Evolutionary conservation across 2,329 filamentous ascomycete genomes (phyloP), one percentile per base, ranked within the genome.

Genomic region (Fusarium bactridioides): DNA sequence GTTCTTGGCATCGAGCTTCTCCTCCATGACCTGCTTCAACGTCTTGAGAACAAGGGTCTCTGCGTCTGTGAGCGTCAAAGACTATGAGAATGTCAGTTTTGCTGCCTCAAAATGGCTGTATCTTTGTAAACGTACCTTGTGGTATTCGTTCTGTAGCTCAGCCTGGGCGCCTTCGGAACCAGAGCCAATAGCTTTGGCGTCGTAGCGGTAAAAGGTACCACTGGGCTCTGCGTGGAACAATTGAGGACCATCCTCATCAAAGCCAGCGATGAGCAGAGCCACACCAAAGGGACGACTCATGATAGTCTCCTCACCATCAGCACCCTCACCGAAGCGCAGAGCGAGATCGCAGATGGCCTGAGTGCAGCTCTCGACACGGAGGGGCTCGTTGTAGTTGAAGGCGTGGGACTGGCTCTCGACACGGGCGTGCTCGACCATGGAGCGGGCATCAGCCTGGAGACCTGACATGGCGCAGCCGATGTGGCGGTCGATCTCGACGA

Each of bases 11-110:
- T 99, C 96, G 69, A 99, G 88, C 87, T 99, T 99, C 90, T 99
- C 96, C 86, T 99, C 96, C 96, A 99, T 99, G 77, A 99, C 96
- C 86, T 99, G 96, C 89, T 98, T 99, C 82, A 99, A 84, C 41
- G 96, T 99, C 90, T 98, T 98, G 79, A 99, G 87, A 57, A 97
- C 95, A 74, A 99, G 86, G 7, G 95, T 96, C 86, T 99, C 96
- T 65, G 96, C 96, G 81, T 99, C 96, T 64, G 89, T 86, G 71
- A 99, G 91, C 45, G 95, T 97, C 72, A 99, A 88, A 64, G 95
- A 98, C 89, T 92, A 73, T 37, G 18, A 27, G 16, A 16, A 37
- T 21, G 51, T 70, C 23, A 75, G 58, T 63, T 33, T 41, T 48
- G 48, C 10, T 25, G 47, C n/a, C 23, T 27, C 11, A 12, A 10